Conservation (phyloP, 345 rosid species). For the Brassica incana region DNA sequence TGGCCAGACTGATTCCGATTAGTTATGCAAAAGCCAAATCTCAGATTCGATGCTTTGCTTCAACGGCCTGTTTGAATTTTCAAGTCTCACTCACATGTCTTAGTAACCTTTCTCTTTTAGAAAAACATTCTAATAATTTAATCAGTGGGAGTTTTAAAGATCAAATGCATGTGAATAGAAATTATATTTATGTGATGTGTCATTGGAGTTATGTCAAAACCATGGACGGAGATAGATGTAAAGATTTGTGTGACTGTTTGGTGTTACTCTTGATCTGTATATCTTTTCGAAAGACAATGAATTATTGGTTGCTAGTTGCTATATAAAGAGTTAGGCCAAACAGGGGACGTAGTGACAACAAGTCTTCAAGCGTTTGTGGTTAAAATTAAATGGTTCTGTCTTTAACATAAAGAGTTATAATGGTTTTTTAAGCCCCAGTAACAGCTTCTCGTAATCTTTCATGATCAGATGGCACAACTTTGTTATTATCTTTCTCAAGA, state of each 20-base stretch:
- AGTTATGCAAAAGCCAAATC: slow-evolving; percentile 3
- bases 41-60: slow-evolving; percentile 27
- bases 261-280: slow-evolving; percentile 23
- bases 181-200: slow-evolving; percentile 22
- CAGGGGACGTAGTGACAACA: background rate
- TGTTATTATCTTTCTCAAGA: too few relatives aligned
- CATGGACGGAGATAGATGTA: slow-evolving; percentile 25
- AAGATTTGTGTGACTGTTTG: slow-evolving; percentile 14
- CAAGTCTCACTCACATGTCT: slow-evolving; percentile 22
- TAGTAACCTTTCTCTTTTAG: slow-evolving; percentile 8
- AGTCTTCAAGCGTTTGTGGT: background rate
- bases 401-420: background rate
- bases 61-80: slow-evolving; percentile 8
- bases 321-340: slow-evolving; percentile 4
- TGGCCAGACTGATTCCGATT: slow-evolving; percentile 28
- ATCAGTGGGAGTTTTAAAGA: slow-evolving; percentile 26
- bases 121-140: slow-evolving; percentile 15
- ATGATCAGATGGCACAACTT: too few relatives aligned
- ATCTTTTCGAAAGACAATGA: slow-evolving; percentile 2
- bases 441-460: background rate
- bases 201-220: slow-evolving; percentile 21
- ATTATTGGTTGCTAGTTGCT: background rate
- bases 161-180: slow-evolving; percentile 28
- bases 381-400: background rate
- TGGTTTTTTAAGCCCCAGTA: background rate